Evolutionary conservation across 805 yeast genomes (phyloP).

Genomic region (Lipomyces kockii): DNA sequence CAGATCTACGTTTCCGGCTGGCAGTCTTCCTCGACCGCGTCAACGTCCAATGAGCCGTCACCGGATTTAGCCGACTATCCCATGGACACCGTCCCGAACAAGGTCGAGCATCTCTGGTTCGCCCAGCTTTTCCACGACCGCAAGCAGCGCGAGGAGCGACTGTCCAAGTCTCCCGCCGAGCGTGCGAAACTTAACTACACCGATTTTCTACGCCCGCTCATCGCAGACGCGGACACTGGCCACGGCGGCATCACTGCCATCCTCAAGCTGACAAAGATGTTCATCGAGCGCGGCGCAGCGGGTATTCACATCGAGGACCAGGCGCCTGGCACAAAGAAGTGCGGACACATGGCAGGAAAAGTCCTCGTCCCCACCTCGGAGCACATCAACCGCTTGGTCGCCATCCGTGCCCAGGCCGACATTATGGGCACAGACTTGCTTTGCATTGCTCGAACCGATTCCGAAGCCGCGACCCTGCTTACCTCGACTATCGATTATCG

Average conservation of each 20-base stretch:
- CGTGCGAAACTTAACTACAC: constrained; percentile 72
- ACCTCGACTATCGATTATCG: constrained; percentile 93
- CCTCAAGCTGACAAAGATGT: constrained; percentile 91
- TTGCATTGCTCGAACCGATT: constrained; percentile 93
- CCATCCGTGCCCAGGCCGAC: constrained; percentile 94
- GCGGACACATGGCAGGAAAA: constrained; percentile 99
- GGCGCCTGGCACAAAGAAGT: constrained; percentile 98
- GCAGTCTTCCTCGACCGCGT: constrained; percentile 98
- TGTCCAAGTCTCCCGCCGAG: constrained; percentile 60
- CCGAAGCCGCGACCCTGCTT: constrained; percentile 95
- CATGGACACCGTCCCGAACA: constrained; percentile 97
- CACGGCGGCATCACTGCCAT: constrained; percentile 98
- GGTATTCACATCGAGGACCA: constrained; percentile 99
- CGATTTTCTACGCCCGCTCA: constrained; percentile 90
- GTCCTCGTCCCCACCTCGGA: constrained; percentile 97
- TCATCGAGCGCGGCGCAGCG: constrained; percentile 97
- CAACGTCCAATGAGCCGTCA: constrained; percentile 95
- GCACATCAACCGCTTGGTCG: constrained; percentile 91
- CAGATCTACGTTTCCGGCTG: constrained; percentile 90
- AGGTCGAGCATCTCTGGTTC: constrained; percentile 94
- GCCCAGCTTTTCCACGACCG: constrained; percentile 98
- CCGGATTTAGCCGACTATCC: constrained; percentile 99
- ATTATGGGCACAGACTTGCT: constrained; percentile 85
- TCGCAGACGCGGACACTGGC: constrained; percentile 98
- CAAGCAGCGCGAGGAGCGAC: constrained; percentile 87